A percentile compares a stretch with the other conserved stretches of the same genome.
Evolutionary conservation across 2,329 filamentous ascomycete species (phyloP).

Genomic region (Penicillium thymicola): DNA sequence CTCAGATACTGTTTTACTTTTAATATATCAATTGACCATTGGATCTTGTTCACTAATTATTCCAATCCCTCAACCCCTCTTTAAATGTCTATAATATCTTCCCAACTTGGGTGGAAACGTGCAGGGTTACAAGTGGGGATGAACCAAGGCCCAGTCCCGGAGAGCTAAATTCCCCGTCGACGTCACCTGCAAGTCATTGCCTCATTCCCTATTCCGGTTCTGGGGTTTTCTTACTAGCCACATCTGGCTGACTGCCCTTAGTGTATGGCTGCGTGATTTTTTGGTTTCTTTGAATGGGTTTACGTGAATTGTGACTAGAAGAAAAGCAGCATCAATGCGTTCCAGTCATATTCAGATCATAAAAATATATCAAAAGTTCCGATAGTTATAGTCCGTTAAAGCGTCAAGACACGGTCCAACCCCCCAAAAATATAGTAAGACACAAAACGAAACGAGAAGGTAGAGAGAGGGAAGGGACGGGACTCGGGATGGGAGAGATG

Average conservation of each 20-base stretch:
- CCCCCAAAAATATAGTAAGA: conserved; percentile 25
- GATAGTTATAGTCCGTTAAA: conserved; percentile 12
- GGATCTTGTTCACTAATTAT: not conserved
- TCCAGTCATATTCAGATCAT: conserved; percentile 17
- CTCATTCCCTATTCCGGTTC: conserved; percentile 3
- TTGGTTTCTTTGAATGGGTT: not conserved
- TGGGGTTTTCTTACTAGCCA: not conserved
- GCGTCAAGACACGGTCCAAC: conserved; percentile 13
- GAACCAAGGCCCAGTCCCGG: not conserved
- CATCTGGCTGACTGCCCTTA: not conserved
- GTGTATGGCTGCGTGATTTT: not conserved
- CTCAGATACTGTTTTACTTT: too few relatives aligned
- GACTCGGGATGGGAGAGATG: not conserved
- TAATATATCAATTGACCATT: not conserved
- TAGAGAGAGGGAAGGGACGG: not conserved
- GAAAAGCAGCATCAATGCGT: conserved; percentile 9
- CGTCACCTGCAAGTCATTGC: conserved; percentile 28
- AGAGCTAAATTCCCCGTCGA: conserved; percentile 14
- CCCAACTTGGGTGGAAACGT: not conserved
- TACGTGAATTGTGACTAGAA: not conserved
- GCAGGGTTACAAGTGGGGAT: not conserved
- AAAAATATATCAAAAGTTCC: conserved; percentile 9
- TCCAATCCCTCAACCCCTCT: not conserved
- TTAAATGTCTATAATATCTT: not conserved
- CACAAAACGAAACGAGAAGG: conserved; percentile 18